Conservation (phyloP, 805 yeast genomes). For the Candida odintsovae region DNA sequence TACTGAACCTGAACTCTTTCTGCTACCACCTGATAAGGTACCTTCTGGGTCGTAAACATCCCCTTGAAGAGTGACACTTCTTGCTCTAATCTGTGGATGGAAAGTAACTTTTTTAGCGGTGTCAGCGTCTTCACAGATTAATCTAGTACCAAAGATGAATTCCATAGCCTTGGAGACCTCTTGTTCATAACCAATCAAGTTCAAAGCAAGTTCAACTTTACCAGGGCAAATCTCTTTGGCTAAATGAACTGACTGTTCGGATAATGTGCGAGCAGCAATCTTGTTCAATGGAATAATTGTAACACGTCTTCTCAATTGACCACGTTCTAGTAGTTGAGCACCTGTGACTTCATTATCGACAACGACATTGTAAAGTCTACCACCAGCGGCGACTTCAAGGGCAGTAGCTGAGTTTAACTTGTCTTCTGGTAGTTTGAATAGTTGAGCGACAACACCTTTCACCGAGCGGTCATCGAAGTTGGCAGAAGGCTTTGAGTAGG, state of each 20-base stretch:
- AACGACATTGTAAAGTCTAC: conserved; percentile 79
- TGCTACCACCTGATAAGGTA: conserved; percentile 91
- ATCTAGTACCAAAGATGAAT: conserved; percentile 84
- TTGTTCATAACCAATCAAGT: conserved; percentile 66
- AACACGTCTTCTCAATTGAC: conserved; percentile 72
- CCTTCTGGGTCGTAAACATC: conserved; percentile 97
- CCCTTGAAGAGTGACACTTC: conserved; percentile 87
- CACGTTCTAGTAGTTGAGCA: conserved; percentile 72
- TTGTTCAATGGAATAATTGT: conserved; percentile 91
- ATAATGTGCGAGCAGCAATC: conserved; percentile 56
- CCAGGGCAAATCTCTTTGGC: conserved; percentile 81
- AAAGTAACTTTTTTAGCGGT: conserved; percentile 88
- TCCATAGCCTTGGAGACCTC: conserved; percentile 81
- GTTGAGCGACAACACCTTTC: conserved; percentile 85
- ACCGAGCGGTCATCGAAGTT: conserved; percentile 58
- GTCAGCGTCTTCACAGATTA: conserved; percentile 81
- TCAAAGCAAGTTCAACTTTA: conserved; percentile 83
- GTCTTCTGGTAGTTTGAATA: conserved; percentile 57
- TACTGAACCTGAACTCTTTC: conserved; percentile 52
- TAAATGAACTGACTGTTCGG: conserved; percentile 43
- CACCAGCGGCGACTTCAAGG: conserved; percentile 91
- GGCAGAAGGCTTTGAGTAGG: conserved; percentile 58
- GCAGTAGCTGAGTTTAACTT: conserved; percentile 69
- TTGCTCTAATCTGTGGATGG: conserved; percentile 70
- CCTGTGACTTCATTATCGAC: conserved; percentile 87